These are phyloP conservation scores for Cladophialophora bantiana DNA, from an alignment of 2,329 filamentous ascomycete genomes.

Conservation along the genomic window DNA sequence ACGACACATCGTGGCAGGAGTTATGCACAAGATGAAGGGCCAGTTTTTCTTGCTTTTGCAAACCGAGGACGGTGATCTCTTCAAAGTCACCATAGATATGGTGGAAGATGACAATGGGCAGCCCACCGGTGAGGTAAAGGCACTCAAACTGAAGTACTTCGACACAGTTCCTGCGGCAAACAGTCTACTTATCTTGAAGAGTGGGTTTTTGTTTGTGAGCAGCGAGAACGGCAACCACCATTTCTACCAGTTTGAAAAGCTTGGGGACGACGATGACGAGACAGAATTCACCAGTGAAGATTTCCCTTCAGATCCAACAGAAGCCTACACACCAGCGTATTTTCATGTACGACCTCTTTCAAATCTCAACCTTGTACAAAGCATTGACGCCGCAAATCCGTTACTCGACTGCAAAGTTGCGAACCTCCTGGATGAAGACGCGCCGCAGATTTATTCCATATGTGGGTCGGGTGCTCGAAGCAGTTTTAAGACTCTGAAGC, in stretches of 20 bases:
- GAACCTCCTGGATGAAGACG: constrained; percentile 81
- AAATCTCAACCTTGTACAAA: constrained; percentile 84
- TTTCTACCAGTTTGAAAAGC: constrained; percentile 96
- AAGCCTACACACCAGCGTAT: constrained; percentile 77
- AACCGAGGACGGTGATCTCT: constrained; percentile 96
- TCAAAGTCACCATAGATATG: constrained; percentile 95
- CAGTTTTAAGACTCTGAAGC: constrained; percentile 88
- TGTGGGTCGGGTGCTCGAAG: constrained; percentile 89
- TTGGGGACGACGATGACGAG: constrained; percentile 94
- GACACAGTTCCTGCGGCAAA: constrained; percentile 91
- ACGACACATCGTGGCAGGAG: constrained; percentile 82
- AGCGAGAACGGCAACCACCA: constrained; percentile 92
- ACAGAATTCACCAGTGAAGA: constrained; percentile 83
- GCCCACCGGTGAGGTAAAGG: constrained; percentile 78
- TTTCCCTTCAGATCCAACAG: constrained; percentile 76
- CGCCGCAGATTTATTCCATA: constrained; percentile 93
- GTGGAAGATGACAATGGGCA: constrained; percentile 79
- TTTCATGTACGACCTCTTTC: constrained; percentile 81
- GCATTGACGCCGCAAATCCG: constrained; percentile 87
- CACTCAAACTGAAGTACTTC: constrained; percentile 95
- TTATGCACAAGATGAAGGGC: constrained; percentile 97
- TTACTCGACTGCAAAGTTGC: constrained; percentile 89
- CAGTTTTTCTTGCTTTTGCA: constrained; percentile 98
- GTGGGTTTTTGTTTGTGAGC: constrained; percentile 91
- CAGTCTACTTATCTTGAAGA: constrained; percentile 90